Conservation (phyloP, 257 asterid species). For the Solanum virginianum region DNA sequence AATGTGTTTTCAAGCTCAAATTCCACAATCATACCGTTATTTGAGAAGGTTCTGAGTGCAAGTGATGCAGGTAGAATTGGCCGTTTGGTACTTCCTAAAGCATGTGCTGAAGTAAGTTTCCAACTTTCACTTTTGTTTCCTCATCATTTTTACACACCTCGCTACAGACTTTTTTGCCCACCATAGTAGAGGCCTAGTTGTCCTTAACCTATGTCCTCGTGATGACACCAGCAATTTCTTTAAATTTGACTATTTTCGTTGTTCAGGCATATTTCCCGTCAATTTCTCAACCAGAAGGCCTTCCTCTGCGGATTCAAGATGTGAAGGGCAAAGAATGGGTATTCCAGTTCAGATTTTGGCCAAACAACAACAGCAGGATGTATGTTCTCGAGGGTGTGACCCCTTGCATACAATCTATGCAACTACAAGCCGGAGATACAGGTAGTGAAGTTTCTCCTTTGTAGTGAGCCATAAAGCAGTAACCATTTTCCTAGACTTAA, state of each 20-base stretch:
- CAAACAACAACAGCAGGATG: conserved; percentile 94
- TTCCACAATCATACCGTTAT: conserved; percentile 75
- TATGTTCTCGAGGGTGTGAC: conserved; percentile 96
- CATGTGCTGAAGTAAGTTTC: conserved; percentile 90
- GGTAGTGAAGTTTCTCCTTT: conserved; percentile 27
- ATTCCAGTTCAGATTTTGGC: conserved; percentile 96
- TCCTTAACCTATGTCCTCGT: background rate
- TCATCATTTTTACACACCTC: background rate
- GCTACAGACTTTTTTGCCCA: background rate
- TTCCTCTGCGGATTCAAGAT: conserved; percentile 95
- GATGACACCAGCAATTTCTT: background rate
- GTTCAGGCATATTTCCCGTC: conserved; percentile 94
- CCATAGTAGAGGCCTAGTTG: background rate
- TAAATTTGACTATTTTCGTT: background rate
- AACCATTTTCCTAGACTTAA: background rate
- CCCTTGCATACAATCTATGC: conserved; percentile 97
- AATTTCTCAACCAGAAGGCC: conserved; percentile 95
- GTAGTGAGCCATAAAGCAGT: background rate
- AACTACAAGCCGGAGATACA: conserved; percentile 95
- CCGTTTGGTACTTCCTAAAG: conserved; percentile 98
- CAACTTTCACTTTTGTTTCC: background rate
- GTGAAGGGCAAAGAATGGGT: conserved; percentile 97
- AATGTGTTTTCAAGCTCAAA: conserved; percentile 50
- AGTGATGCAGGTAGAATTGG: conserved; percentile 99
- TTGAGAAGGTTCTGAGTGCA: conserved; percentile 96